Evolutionary conservation across 2,329 filamentous ascomycete genomes (phyloP).

Genomic region (Monosporascus sp.): DNA sequence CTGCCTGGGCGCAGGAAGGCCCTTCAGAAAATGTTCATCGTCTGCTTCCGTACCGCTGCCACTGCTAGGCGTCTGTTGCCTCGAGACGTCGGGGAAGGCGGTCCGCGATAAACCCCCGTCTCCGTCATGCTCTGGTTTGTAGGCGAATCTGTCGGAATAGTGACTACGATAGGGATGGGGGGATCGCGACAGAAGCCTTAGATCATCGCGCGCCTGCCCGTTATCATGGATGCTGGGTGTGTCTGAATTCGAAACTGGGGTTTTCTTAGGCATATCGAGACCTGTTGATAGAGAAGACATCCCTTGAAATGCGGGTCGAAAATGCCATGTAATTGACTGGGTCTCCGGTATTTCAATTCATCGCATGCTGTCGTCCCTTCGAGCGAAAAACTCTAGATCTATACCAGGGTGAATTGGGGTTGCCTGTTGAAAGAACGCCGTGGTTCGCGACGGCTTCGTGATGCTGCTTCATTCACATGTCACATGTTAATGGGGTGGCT

Average conservation of each 20-base stretch:
- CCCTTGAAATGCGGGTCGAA: too few relatives aligned
- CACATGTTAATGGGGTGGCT: too few relatives aligned
- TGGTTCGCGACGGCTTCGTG: too few relatives aligned
- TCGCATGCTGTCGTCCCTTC: too few relatives aligned
- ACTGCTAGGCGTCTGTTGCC: slow-evolving; percentile 59
- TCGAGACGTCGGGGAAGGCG: slow-evolving; percentile 31
- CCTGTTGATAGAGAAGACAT: neutral
- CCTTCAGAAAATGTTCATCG: slow-evolving; percentile 84
- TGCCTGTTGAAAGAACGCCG: too few relatives aligned
- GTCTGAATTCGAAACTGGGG: slow-evolving; percentile 18
- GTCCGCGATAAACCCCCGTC: slow-evolving; percentile 16
- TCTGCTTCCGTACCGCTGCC: slow-evolving; percentile 95
- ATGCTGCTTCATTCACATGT: too few relatives aligned
- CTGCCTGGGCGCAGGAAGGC: slow-evolving; percentile 72
- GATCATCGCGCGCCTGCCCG: slow-evolving; percentile 29
- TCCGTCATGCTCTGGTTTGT: slow-evolving; percentile 13
- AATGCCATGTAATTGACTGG: too few relatives aligned
- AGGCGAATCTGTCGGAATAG: slow-evolving; percentile 36
- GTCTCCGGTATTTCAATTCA: too few relatives aligned
- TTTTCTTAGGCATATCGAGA: slow-evolving; percentile 43
- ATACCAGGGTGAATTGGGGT: too few relatives aligned
- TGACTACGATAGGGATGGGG: slow-evolving; percentile 65
- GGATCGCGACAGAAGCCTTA: slow-evolving; percentile 53
- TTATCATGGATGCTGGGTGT: slow-evolving; percentile 16
- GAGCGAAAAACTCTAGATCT: too few relatives aligned